phyloP scores from a whole-genome alignment of 1,139 yeast genomes.

The Debaryomyces sp. region DNA sequence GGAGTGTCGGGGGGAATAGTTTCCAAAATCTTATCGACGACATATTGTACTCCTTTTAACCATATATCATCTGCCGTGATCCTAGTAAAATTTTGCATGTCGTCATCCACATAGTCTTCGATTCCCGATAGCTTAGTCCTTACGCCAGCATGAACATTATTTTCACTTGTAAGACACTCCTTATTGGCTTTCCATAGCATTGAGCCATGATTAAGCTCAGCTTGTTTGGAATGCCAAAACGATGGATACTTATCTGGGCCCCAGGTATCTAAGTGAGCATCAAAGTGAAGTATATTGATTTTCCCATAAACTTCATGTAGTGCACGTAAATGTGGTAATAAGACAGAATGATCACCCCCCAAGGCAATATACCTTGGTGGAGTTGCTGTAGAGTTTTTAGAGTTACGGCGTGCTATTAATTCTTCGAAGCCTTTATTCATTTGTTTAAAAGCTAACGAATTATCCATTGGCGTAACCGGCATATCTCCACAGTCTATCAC shows the following conservation, averaged over 20 bases:
- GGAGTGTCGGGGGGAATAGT: constrained; percentile 60
- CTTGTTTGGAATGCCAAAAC: constrained; percentile 68
- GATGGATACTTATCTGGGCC: constrained; percentile 66
- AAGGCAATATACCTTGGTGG: constrained; percentile 69
- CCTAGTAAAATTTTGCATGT: constrained; percentile 61
- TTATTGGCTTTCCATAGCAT: constrained; percentile 78
- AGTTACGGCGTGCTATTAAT: constrained; percentile 39
- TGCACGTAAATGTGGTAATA: constrained; percentile 70
- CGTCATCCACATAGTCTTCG: constrained; percentile 68
- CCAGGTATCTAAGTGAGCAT: constrained; percentile 84
- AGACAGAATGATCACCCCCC: constrained; percentile 80
- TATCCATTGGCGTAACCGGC: constrained; percentile 80
- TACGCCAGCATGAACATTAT: constrained; percentile 71
- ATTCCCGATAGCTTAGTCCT: constrained; percentile 68
- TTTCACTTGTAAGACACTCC: constrained; percentile 61
- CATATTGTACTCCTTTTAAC: constrained; percentile 58
- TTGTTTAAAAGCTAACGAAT: constrained; percentile 65
- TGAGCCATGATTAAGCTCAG: constrained; percentile 74
- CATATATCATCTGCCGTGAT: constrained; percentile 73
- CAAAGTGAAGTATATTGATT: constrained; percentile 71
- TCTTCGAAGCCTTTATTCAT: constrained; percentile 72
- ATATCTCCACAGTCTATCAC: constrained; percentile 81
- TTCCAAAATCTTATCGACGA: constrained; percentile 51
- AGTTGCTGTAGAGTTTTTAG: constrained; percentile 21
- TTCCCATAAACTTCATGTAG: constrained; percentile 62